Evolutionary conservation across 2,329 filamentous ascomycete species (phyloP).

Genomic region (Magnaporthiopsis incrustans): DNA sequence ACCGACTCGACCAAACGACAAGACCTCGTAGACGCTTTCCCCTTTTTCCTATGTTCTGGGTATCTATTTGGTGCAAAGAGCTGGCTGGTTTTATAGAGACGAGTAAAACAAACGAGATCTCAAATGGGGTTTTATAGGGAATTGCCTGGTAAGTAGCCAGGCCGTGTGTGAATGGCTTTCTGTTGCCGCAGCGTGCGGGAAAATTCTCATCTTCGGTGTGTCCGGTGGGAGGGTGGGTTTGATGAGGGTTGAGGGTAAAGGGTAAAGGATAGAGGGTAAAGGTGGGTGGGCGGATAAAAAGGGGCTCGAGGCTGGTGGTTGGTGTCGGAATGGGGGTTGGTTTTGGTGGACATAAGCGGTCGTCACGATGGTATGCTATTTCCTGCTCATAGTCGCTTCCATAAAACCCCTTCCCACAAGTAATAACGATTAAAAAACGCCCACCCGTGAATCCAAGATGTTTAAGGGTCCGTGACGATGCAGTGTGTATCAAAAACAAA

Average conservation of each 20-base stretch:
- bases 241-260: no score
- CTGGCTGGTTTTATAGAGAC: neutral
- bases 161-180: neutral
- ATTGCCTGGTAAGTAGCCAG: neutral
- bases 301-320: no score
- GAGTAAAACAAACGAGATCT: neutral
- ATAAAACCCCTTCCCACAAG: neutral
- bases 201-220: neutral
- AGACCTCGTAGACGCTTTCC: neutral
- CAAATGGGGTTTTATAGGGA: neutral
- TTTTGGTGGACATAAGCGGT: neutral
- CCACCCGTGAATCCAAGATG: neutral
- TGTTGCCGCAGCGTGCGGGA: neutral
- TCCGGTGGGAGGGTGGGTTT: neutral
- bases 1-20: neutral
- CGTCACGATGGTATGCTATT: neutral
- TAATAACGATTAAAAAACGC: neutral
- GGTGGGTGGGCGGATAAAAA: neutral
- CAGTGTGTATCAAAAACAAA: constrained; percentile 3
- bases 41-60: neutral
- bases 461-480: neutral
- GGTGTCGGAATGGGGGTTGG: neutral
- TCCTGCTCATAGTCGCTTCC: neutral
- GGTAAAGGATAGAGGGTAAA: neutral
- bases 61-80: neutral